Percentiles rank a stretch among this genome's conserved stretches.
These are phyloP conservation scores for Yamadazyma dushanensis DNA, from an alignment of 1,139 yeast genomes.

Conservation along the genomic window DNA sequence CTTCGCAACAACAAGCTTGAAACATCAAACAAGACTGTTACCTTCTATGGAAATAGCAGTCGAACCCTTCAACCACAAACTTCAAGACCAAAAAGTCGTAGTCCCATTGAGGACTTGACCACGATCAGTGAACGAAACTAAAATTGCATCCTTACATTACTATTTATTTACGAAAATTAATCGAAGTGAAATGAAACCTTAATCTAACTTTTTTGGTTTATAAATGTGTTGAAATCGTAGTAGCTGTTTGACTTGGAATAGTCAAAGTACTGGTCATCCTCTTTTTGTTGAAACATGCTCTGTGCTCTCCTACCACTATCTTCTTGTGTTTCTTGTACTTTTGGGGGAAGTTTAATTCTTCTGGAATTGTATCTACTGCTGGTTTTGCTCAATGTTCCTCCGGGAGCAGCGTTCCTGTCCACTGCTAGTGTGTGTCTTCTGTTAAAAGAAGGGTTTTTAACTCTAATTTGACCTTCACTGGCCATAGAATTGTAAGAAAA, in stretches of 20 bases:
- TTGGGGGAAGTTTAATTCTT: slow-evolving; percentile 19
- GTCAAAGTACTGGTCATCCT: slow-evolving; percentile 26
- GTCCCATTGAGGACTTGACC: slow-evolving; percentile 10
- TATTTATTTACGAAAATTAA: not conserved
- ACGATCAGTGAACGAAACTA: slow-evolving; percentile 14
- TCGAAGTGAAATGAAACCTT: not conserved
- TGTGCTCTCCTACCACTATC: not conserved
- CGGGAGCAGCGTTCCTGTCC: not conserved
- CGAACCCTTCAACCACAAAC: not conserved
- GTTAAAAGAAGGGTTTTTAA: slow-evolving; percentile 12
- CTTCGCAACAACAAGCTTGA: slow-evolving; percentile 42
- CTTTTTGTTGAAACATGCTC: not conserved
- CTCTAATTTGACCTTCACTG: slow-evolving; percentile 19
- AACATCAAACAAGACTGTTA: slow-evolving; percentile 54
- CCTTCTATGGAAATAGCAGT: slow-evolving; percentile 37
- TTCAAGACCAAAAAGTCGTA: slow-evolving; percentile 3
- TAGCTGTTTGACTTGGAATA: slow-evolving; percentile 22
- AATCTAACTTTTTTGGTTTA: slow-evolving; percentile 25
- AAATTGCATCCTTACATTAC: slow-evolving; percentile 1
- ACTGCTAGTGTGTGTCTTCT: slow-evolving; percentile 1
- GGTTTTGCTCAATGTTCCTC: slow-evolving; percentile 1
- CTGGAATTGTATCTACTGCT: slow-evolving; percentile 21
- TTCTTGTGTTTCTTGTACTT: slow-evolving; percentile 4
- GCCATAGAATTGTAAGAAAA: slow-evolving; percentile 17
- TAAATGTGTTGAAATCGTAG: slow-evolving; percentile 40